Evolutionary conservation across 2,329 filamentous ascomycete genomes (phyloP).

Genomic region (Dothideomycetes sp.): DNA sequence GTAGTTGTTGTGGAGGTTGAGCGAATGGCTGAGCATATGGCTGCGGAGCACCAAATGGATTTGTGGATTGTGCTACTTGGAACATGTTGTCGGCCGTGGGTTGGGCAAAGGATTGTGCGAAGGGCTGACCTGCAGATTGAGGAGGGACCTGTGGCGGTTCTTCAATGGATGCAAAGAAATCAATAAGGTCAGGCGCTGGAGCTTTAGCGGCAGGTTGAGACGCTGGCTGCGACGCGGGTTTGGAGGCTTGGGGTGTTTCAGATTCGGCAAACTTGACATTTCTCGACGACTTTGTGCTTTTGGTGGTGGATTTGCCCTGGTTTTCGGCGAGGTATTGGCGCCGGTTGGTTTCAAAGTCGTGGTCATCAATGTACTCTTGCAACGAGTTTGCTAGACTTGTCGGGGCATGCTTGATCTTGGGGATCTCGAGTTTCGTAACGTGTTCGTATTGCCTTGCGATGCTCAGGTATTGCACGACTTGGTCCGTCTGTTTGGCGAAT

Average conservation of each 20-base stretch:
- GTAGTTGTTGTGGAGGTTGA: slow-evolving; percentile 40
- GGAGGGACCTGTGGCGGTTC: slow-evolving; percentile 63
- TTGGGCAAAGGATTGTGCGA: slow-evolving; percentile 37
- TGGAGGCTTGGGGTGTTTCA: slow-evolving; percentile 25
- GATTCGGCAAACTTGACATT: slow-evolving; percentile 1
- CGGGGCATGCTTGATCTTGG: slow-evolving; percentile 93
- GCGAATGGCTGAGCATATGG: slow-evolving; percentile 28
- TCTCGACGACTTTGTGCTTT: slow-evolving; percentile 23
- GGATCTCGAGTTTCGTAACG: slow-evolving; percentile 85
- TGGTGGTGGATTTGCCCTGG: slow-evolving; percentile 54
- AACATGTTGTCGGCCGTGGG: slow-evolving; percentile 15
- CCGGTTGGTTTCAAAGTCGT: slow-evolving; percentile 89
- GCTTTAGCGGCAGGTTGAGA: slow-evolving; percentile 40
- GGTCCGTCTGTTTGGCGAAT: slow-evolving; percentile 86
- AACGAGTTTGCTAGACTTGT: slow-evolving; percentile 82
- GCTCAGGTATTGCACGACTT: slow-evolving; percentile 81
- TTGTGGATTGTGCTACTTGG: slow-evolving; percentile 24
- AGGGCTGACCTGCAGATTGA: slow-evolving; percentile 24
- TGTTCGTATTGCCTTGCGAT: slow-evolving; percentile 84
- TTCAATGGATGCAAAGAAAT: slow-evolving; percentile 91
- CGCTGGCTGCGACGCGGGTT: slow-evolving; percentile 10
- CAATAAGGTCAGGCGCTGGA: slow-evolving; percentile 71
- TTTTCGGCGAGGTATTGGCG: slow-evolving; percentile 86
- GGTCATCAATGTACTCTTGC: slow-evolving; percentile 88
- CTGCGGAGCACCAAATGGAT: slow-evolving; percentile 32